Conservation (phyloP, 2,329 filamentous ascomycete species). For the Arthrobotrys sphaeroides region DNA sequence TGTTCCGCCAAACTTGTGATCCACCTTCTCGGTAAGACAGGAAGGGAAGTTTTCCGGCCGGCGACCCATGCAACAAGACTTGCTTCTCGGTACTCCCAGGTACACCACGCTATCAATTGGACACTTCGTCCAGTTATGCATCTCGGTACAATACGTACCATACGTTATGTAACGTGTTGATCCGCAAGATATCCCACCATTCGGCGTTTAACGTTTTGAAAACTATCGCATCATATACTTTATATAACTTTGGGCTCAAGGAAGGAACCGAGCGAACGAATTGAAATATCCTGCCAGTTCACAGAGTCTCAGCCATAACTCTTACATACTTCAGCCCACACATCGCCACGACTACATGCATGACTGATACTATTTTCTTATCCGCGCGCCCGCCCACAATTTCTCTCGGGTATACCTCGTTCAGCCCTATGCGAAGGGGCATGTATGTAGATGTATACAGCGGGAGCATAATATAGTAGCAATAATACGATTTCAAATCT, state of each 20-base stretch:
- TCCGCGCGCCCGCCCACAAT: neutral
- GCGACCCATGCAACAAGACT: neutral
- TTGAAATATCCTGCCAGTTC: neutral
- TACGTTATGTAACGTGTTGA: no score
- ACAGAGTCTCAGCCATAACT: constrained; percentile 5
- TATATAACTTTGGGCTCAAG: no score
- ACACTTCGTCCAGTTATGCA: neutral
- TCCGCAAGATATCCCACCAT: neutral
- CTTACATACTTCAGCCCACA: neutral
- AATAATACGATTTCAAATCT: neutral
- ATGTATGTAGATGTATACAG: neutral
- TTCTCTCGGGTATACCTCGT: neutral
- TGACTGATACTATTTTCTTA: neutral
- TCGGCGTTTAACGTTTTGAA: neutral
- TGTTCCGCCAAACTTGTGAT: neutral
- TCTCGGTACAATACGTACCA: neutral
- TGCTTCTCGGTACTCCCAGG: neutral
- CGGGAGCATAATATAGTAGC: neutral
- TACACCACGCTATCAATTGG: neutral
- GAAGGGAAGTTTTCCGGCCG: constrained; percentile 2
- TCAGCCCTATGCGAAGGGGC: neutral
- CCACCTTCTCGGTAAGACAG: neutral
- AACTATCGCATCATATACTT: neutral
- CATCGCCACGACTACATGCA: constrained; percentile 5
- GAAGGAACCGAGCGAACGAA: neutral